phyloP scores from a whole-genome alignment of 306 rosid genomes.

The Trifolium subterraneum region DNA sequence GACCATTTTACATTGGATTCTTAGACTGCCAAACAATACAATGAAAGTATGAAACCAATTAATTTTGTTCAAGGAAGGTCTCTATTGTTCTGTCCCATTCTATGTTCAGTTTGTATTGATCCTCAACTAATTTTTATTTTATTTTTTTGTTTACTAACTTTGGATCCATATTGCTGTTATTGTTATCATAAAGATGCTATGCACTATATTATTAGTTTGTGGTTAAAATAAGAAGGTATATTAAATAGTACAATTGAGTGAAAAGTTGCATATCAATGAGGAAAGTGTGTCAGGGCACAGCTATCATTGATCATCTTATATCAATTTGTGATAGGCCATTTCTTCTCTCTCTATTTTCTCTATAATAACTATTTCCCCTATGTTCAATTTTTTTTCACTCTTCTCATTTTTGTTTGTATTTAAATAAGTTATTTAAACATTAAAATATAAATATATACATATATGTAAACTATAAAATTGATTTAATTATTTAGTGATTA shows the following conservation, averaged over 20 bases:
- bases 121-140: conserved; percentile 24
- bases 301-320: conserved; percentile 33
- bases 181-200: conserved; percentile 38
- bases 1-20: conserved; percentile 56
- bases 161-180: conserved; percentile 25
- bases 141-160: conserved; percentile 14
- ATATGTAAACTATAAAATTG: no score
- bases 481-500: no score
- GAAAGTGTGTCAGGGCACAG: conserved; percentile 51
- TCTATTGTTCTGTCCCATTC: conserved; percentile 46
- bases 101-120: conserved; percentile 51
- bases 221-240: conserved; percentile 21
- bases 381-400: background rate
- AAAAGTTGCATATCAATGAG: conserved; percentile 40
- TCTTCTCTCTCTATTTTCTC: background rate
- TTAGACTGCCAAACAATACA: conserved; percentile 19
- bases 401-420: background rate
- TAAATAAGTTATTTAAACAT: no score
- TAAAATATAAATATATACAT: no score
- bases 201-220: background rate
- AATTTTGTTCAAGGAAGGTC: conserved; percentile 22
- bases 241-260: conserved; percentile 10
- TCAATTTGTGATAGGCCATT: conserved; percentile 33
- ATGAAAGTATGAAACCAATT: background rate
- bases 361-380: background rate